Conservation (phyloP, 257 asterid species). For the Linaria vulgaris region DNA sequence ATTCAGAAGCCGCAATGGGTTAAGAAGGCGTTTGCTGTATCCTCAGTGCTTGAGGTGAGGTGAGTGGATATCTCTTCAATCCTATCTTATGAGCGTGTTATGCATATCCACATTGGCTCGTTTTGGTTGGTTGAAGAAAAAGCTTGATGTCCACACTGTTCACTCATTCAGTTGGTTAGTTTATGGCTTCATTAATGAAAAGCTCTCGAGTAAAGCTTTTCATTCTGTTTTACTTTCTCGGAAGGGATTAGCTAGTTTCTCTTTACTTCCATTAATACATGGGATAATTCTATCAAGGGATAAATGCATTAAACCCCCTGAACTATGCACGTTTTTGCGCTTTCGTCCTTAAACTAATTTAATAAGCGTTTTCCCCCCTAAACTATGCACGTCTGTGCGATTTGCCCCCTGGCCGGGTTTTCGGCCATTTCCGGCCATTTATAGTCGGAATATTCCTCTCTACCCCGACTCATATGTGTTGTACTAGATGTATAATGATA, state of each 20-base stretch:
- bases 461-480: too few relatives aligned
- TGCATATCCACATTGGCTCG: slow-evolving; percentile 52
- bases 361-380: too few relatives aligned
- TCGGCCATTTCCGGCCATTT: too few relatives aligned
- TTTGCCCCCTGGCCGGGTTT: too few relatives aligned
- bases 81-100: slow-evolving; percentile 57
- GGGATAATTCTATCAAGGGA: too few relatives aligned
- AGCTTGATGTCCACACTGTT: slow-evolving; percentile 38
- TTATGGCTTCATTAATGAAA: slow-evolving; percentile 49
- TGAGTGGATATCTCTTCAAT: slow-evolving; percentile 38
- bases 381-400: too few relatives aligned
- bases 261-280: too few relatives aligned
- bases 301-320: too few relatives aligned
- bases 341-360: too few relatives aligned
- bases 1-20: slow-evolving; percentile 40
- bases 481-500: too few relatives aligned
- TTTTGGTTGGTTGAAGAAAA: slow-evolving; percentile 53
- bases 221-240: slow-evolving; percentile 7
- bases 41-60: slow-evolving; percentile 30
- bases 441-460: too few relatives aligned
- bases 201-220: slow-evolving; percentile 47
- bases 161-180: slow-evolving; percentile 59
- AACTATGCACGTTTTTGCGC: too few relatives aligned
- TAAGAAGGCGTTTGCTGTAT: slow-evolving; percentile 36
- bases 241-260: not conserved